Percentiles rank a stretch among this genome's conserved stretches.
Evolutionary conservation across 2,329 filamentous ascomycete genomes (phyloP).

Genomic region (Cordyceps militaris): DNA sequence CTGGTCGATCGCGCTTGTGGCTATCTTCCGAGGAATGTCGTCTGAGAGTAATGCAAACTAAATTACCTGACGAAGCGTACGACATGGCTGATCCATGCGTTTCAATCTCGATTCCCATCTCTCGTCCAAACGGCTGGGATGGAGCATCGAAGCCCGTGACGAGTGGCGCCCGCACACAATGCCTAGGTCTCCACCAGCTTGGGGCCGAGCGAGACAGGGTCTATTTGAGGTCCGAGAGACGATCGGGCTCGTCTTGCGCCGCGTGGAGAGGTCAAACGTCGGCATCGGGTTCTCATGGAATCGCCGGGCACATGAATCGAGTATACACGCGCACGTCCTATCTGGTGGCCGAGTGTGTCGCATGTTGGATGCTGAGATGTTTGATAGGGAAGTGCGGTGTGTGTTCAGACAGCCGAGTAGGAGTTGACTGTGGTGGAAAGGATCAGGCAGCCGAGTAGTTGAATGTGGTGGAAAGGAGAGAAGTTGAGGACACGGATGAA

Average conservation of each 20-base stretch:
- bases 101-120: background rate
- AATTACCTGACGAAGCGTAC: no score
- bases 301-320: background rate
- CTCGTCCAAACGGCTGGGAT: background rate
- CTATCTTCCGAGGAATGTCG: no score
- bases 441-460: no score
- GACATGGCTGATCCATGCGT: background rate
- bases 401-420: no score
- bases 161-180: background rate
- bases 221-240: background rate
- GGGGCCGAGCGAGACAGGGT: background rate
- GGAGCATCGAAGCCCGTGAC: background rate
- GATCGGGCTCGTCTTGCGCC: background rate
- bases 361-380: no score
- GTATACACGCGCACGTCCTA: background rate
- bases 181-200: background rate
- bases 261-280: background rate
- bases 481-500: no score
- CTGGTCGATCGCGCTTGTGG: no score
- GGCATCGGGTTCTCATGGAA: background rate
- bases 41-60: no score
- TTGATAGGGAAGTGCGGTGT: background rate
- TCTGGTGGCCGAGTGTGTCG: background rate
- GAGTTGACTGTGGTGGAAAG: no score
- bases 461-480: no score